A percentile compares a stretch with the other conserved stretches of the same genome.
phyloP scores from a whole-genome alignment of 805 yeast species.

The Wickerhamiella occidentalis region DNA sequence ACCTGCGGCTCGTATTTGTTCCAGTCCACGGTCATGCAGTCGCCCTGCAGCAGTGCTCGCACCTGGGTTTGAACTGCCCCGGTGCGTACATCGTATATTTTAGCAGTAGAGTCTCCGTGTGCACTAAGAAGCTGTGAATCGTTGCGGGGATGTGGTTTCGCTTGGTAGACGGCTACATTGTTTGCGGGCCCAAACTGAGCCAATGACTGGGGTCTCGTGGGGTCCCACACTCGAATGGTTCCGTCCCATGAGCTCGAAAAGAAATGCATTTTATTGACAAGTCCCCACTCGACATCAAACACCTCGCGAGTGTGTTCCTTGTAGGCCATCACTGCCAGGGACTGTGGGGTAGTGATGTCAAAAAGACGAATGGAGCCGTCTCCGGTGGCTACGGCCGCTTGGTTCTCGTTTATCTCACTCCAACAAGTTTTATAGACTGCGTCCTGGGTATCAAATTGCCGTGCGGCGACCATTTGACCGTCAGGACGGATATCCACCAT shows the following conservation, averaged over 20 bases:
- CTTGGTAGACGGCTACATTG: slow-evolving; percentile 45
- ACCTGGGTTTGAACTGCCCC: slow-evolving; percentile 35
- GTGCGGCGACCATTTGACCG: slow-evolving; percentile 47
- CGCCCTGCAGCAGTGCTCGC: slow-evolving; percentile 69
- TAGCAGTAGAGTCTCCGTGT: slow-evolving; percentile 60
- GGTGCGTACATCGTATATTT: slow-evolving; percentile 71
- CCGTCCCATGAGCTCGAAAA: slow-evolving; percentile 91
- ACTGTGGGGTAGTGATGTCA: slow-evolving; percentile 40
- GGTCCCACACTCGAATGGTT: slow-evolving; percentile 42
- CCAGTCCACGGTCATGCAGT: slow-evolving; percentile 73
- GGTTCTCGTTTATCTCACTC: slow-evolving; percentile 87
- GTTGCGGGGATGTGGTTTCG: slow-evolving; percentile 74
- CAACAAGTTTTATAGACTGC: slow-evolving; percentile 79
- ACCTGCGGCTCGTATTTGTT: slow-evolving; percentile 74
- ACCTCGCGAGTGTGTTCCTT: slow-evolving; percentile 71
- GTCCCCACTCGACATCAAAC: slow-evolving; percentile 61
- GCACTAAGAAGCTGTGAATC: slow-evolving; percentile 57
- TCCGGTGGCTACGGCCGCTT: slow-evolving; percentile 69
- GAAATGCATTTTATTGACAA: slow-evolving; percentile 54
- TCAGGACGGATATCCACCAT: slow-evolving; percentile 53
- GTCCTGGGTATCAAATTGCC: slow-evolving; percentile 79
- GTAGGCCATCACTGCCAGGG: slow-evolving; percentile 23
- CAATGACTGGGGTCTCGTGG: slow-evolving; percentile 15
- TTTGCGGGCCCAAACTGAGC: slow-evolving; percentile 16
- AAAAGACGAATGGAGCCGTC: slow-evolving; percentile 81